Conservation (phyloP, 306 rosid species). For the Quercus bicolor region DNA sequence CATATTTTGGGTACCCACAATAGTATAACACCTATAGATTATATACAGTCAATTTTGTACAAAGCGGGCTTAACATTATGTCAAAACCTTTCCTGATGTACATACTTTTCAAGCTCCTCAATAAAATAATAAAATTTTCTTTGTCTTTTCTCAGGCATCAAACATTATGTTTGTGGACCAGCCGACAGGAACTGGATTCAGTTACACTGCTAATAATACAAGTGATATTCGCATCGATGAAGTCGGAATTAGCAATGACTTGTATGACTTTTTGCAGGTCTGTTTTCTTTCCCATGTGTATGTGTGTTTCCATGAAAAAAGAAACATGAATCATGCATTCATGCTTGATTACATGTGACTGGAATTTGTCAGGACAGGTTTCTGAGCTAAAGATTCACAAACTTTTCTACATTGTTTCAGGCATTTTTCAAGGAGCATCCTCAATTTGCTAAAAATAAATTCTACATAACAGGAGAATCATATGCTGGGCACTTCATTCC, state of each 20-base stretch:
- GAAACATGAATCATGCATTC: too few relatives aligned
- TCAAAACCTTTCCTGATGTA: background rate
- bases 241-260: slow-evolving; percentile 76
- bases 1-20: too few relatives aligned
- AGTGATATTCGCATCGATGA: slow-evolving; percentile 73
- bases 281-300: background rate
- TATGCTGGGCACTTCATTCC: slow-evolving; percentile 96
- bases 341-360: background rate
- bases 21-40: too few relatives aligned
- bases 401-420: slow-evolving; percentile 32
- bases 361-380: background rate
- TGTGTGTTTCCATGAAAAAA: background rate
- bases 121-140: background rate
- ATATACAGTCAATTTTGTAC: too few relatives aligned
- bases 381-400: background rate
- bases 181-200: slow-evolving; percentile 93
- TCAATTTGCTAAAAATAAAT: slow-evolving; percentile 60
- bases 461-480: slow-evolving; percentile 91
- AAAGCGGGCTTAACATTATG: background rate
- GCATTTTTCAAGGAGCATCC: slow-evolving; percentile 76
- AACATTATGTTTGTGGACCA: slow-evolving; percentile 83
- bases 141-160: slow-evolving; percentile 54
- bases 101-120: too few relatives aligned
- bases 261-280: slow-evolving; percentile 89
- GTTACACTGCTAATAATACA: slow-evolving; percentile 54